A percentile compares a stretch with the other conserved stretches of the same genome.
Evolutionary conservation across 2,329 filamentous ascomycete genomes (phyloP).

Genomic region (Lojkania enalia): DNA sequence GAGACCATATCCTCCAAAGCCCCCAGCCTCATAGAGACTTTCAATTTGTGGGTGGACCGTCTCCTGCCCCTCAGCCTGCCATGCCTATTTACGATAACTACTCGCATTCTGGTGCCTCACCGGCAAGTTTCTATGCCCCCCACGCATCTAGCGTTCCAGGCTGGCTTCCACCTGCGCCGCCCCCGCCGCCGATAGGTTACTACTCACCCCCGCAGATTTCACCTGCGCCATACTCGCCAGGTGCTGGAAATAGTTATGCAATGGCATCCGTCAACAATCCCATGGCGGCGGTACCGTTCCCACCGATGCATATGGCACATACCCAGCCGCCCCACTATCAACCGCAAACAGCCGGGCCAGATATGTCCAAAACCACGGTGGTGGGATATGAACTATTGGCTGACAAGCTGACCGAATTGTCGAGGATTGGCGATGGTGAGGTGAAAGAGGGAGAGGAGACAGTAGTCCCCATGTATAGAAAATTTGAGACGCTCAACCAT

Average conservation of each 20-base stretch:
- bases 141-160: slow-evolving; percentile 28
- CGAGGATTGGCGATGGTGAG: slow-evolving; percentile 28
- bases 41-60: slow-evolving; percentile 30
- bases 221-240: slow-evolving; percentile 26
- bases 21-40: slow-evolving; percentile 41
- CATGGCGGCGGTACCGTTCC: slow-evolving; percentile 20
- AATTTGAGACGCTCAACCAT: slow-evolving; percentile 81
- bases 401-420: slow-evolving; percentile 35
- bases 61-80: slow-evolving; percentile 25
- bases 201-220: slow-evolving; percentile 22
- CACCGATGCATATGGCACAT: slow-evolving; percentile 23
- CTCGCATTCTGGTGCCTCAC: slow-evolving; percentile 30
- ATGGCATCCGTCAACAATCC: slow-evolving; percentile 25
- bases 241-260: slow-evolving; percentile 24
- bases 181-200: slow-evolving; percentile 30
- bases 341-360: slow-evolving; percentile 23
- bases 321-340: slow-evolving; percentile 33
- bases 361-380: slow-evolving; percentile 32
- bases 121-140: slow-evolving; percentile 23
- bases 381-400: slow-evolving; percentile 46
- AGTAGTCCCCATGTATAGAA: slow-evolving; percentile 71
- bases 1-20: slow-evolving; percentile 40
- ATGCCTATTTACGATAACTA: slow-evolving; percentile 36
- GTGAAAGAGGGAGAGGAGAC: slow-evolving; percentile 11
- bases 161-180: slow-evolving; percentile 23